Percentiles rank a stretch among this genome's conserved stretches.
phyloP scores from a whole-genome alignment of 2,329 filamentous ascomycete species.

The Teratosphaeriaceae sp. region DNA sequence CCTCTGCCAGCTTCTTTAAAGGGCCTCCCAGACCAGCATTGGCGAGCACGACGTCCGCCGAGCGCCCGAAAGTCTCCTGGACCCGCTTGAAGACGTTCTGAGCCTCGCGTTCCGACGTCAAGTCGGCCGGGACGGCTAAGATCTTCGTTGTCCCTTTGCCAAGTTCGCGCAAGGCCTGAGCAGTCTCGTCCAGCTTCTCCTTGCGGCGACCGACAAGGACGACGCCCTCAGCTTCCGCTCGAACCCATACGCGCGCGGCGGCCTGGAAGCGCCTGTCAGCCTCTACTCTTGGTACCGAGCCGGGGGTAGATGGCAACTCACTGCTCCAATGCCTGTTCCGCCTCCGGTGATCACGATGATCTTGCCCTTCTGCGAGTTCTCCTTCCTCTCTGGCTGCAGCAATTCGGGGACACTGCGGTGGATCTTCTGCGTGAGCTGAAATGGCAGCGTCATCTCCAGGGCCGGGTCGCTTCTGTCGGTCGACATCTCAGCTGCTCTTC shows the following conservation, averaged over 20 bases:
- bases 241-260: constrained; percentile 21
- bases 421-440: constrained; percentile 19
- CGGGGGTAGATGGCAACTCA: constrained; percentile 3
- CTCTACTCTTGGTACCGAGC: no score
- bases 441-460: constrained; percentile 16
- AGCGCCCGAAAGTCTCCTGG: constrained; percentile 3
- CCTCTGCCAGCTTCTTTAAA: constrained; percentile 2
- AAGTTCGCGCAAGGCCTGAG: constrained; percentile 11
- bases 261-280: constrained; percentile 10
- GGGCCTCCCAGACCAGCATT: constrained; percentile 5
- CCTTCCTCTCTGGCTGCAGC: constrained; percentile 15
- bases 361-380: constrained; percentile 12
- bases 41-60: constrained; percentile 15
- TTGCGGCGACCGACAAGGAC: constrained; percentile 21
- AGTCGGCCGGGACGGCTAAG: constrained; percentile 17
- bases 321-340: constrained; percentile 10
- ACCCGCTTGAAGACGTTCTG: not conserved
- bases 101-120: constrained; percentile 14
- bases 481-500: no score
- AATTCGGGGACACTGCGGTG: constrained; percentile 19
- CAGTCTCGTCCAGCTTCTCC: constrained; percentile 17
- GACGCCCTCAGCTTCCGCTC: constrained; percentile 21
- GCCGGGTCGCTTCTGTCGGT: not conserved
- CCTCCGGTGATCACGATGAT: constrained; percentile 19
- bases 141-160: constrained; percentile 15